Conservation (phyloP, 1,139 yeast genomes). For the Blastobotrys buckinghamii region DNA sequence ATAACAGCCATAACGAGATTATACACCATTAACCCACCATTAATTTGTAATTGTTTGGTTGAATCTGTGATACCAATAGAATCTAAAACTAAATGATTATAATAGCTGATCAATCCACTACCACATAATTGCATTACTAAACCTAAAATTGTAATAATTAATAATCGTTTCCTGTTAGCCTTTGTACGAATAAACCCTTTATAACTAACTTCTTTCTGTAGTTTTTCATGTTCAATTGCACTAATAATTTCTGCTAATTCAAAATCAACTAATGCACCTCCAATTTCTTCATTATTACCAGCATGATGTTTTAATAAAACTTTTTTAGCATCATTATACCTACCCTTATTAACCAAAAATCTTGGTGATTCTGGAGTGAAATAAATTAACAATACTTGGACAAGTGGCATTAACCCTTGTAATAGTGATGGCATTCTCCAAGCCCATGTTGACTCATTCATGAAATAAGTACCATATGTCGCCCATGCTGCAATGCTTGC, state of each 20-base stretch:
- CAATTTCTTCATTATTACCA: constrained; percentile 9
- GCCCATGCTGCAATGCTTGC: constrained; percentile 52
- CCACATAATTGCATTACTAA: constrained; percentile 20
- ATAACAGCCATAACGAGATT: constrained; percentile 13
- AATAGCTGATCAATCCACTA: constrained; percentile 22
- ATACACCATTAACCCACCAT: constrained; percentile 19
- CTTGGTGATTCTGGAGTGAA: constrained; percentile 62
- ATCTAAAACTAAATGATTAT: constrained; percentile 18
- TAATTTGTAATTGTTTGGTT: constrained; percentile 18
- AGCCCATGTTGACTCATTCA: constrained; percentile 31
- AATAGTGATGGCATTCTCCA: constrained; percentile 43
- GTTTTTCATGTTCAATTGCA: constrained; percentile 19
- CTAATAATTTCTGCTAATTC: constrained; percentile 22
- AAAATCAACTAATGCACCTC: constrained; percentile 19
- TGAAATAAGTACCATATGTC: constrained; percentile 40
- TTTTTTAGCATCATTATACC: constrained; percentile 49
- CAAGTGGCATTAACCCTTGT: constrained; percentile 38
- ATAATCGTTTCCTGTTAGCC: constrained; percentile 37
- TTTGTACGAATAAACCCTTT: constrained; percentile 35
- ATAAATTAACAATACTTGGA: constrained; percentile 27
- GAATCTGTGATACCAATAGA: constrained; percentile 20
- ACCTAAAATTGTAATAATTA: constrained; percentile 31
- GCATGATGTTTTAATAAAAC: constrained; percentile 10
- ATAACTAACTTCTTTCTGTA: constrained; percentile 15
- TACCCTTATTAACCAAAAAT: constrained; percentile 66